These are phyloP conservation scores for Gastrolobium villosum DNA, from an alignment of 306 rosid species.

Conservation along the genomic window DNA sequence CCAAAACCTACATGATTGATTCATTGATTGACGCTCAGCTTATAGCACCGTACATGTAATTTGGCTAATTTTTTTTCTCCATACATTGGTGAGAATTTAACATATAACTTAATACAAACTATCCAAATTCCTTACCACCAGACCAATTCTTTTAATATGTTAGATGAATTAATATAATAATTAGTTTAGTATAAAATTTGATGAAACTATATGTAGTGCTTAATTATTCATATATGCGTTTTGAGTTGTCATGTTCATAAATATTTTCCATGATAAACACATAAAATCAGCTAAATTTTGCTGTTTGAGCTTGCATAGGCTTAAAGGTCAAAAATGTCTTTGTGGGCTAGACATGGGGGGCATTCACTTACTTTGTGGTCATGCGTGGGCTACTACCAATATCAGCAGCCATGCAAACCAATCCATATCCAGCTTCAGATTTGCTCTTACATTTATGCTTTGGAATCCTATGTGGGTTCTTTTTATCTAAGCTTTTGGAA, in stretches of 20 bases:
- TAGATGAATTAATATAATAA: not conserved
- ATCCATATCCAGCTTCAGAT: constrained; percentile 37
- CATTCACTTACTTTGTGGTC: not conserved
- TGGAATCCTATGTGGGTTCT: constrained; percentile 70
- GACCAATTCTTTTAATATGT: not conserved
- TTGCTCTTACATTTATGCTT: constrained; percentile 41
- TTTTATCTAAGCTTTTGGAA: constrained; percentile 58
- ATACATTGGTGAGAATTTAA: no score
- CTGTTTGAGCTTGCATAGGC: no score
- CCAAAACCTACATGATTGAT: constrained; percentile 63
- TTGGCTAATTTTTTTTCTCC: not conserved
- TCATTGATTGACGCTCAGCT: constrained; percentile 56
- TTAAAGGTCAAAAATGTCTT: no score
- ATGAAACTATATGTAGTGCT: not conserved
- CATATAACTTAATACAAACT: no score
- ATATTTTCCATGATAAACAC: not conserved
- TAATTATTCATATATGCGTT: not conserved
- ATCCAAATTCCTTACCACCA: no score
- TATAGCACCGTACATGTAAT: constrained; percentile 3
- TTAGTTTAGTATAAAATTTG: not conserved
- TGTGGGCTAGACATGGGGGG: no score
- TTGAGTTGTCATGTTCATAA: not conserved
- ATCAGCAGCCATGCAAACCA: constrained; percentile 54
- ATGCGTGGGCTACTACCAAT: constrained; percentile 52
- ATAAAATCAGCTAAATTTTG: no score